A percentile compares a stretch with the other conserved stretches of the same genome.
These are phyloP conservation scores for Phellinidium pouzarii DNA, from an alignment of 1,284 basidiomycete genomes.

Conservation along the genomic window DNA sequence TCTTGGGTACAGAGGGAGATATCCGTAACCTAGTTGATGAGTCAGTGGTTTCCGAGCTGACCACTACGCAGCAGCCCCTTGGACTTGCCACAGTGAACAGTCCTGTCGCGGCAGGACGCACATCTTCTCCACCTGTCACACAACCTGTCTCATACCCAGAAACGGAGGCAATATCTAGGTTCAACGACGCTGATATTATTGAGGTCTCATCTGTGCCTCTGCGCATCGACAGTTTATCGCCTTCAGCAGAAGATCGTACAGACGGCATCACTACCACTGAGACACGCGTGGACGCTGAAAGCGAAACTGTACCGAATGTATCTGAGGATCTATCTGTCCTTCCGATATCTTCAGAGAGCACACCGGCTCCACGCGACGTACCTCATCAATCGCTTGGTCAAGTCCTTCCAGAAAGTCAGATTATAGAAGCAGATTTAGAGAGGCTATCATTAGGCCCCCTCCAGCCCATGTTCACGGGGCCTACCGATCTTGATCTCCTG, in stretches of 20 bases:
- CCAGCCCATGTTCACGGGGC: slow-evolving; percentile 10
- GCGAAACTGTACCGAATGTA: background rate
- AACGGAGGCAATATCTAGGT: background rate
- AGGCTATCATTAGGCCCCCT: background rate
- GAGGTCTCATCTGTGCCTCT: background rate
- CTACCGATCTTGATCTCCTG: slow-evolving; percentile 11
- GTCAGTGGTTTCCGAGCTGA: background rate
- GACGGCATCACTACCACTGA: background rate
- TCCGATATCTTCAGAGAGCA: background rate
- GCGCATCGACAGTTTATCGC: background rate
- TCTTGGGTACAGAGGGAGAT: no score
- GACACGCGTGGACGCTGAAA: background rate
- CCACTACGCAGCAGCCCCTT: background rate
- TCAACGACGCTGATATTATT: background rate
- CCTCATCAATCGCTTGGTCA: background rate
- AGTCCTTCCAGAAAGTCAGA: background rate
- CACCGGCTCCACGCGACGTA: background rate
- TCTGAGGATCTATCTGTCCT: background rate
- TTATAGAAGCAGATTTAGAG: background rate
- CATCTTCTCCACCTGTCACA: background rate
- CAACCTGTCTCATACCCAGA: background rate
- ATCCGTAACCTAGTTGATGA: no score
- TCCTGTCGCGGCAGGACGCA: background rate
- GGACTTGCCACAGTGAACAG: background rate
- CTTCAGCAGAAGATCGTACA: background rate